These are phyloP conservation scores for Aegilops sharonensis DNA, from an alignment of 176 grass and related monocot species.

Conservation along the genomic window DNA sequence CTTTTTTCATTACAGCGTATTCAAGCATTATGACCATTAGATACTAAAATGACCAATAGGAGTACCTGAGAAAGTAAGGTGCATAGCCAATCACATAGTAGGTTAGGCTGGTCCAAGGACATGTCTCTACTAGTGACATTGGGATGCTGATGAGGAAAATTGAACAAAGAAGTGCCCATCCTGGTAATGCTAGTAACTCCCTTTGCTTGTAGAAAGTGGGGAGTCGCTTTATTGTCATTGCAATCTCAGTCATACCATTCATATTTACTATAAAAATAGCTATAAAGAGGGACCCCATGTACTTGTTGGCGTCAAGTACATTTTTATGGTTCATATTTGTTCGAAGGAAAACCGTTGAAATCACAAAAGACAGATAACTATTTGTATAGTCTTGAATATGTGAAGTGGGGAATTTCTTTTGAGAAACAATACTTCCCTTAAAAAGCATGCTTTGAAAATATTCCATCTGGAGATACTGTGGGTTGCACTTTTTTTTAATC, in stretches of 20 bases:
- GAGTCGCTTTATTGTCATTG: slow-evolving; percentile 72
- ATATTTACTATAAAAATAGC: slow-evolving; percentile 53
- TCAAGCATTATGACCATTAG: background rate
- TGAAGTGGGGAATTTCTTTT: slow-evolving; percentile 70
- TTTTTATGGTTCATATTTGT: slow-evolving; percentile 54
- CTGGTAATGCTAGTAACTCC: slow-evolving; percentile 58
- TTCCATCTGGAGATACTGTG: slow-evolving; percentile 45
- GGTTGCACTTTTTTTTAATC: slow-evolving; percentile 23
- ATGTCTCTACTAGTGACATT: slow-evolving; percentile 68
- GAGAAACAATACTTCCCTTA: slow-evolving; percentile 62
- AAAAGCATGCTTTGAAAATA: slow-evolving; percentile 72
- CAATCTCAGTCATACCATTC: slow-evolving; percentile 82
- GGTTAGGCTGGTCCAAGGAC: slow-evolving; percentile 69
- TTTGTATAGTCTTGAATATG: slow-evolving; percentile 71
- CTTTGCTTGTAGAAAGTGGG: slow-evolving; percentile 92
- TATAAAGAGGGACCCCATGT: slow-evolving; percentile 62
- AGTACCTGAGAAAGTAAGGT: slow-evolving; percentile 60
- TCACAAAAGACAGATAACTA: slow-evolving; percentile 59
- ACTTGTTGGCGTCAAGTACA: slow-evolving; percentile 61
- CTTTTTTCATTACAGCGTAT: background rate
- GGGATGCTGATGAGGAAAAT: slow-evolving; percentile 65
- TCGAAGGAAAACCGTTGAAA: slow-evolving; percentile 64
- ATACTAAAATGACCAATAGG: background rate
- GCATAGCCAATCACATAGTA: slow-evolving; percentile 80
- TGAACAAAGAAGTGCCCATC: slow-evolving; percentile 74